A percentile compares a stretch with the other conserved stretches of the same genome.
These are phyloP conservation scores for Polychytrium aggregatum DNA, from an alignment of 192 early-diverging fungal species.

Conservation along the genomic window DNA sequence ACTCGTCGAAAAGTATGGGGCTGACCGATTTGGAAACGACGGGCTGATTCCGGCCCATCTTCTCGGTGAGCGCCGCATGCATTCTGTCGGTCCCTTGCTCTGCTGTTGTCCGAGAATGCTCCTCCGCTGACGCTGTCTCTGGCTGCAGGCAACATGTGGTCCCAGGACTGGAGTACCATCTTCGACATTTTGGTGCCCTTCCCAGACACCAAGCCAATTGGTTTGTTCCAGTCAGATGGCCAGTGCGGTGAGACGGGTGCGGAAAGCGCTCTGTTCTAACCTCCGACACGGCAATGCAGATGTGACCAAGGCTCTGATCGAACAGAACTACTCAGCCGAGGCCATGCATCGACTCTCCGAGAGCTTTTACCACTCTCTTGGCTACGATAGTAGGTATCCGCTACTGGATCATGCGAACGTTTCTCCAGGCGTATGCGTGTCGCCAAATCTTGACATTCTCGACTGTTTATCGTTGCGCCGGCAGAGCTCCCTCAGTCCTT, in stretches of 20 bases:
- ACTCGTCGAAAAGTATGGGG: conserved; percentile 10
- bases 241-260: too few species aligned
- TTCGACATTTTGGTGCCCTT: conserved; percentile 10
- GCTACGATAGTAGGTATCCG: too few species aligned
- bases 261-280: too few species aligned
- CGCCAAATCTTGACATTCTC: neutral
- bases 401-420: too few species aligned
- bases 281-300: too few species aligned
- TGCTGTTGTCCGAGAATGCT: neutral
- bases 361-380: conserved; percentile 17
- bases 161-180: conserved; percentile 19
- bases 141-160: conserved; percentile 21
- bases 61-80: too few species aligned
- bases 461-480: neutral
- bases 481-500: conserved; percentile 13
- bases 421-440: neutral
- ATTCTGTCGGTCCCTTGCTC: too few species aligned
- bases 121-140: neutral
- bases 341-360: conserved; percentile 19
- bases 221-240: too few species aligned
- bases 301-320: conserved; percentile 2
- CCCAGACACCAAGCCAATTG: conserved; percentile 8
- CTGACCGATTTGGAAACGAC: conserved; percentile 5
- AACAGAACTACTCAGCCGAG: conserved; percentile 11
- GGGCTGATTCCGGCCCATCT: conserved; percentile 16